Evolutionary conservation across 1,284 basidiomycete species (phyloP), one percentile per base, ranked within the genome.

Genomic region (Amylostereum chailletii): DNA sequence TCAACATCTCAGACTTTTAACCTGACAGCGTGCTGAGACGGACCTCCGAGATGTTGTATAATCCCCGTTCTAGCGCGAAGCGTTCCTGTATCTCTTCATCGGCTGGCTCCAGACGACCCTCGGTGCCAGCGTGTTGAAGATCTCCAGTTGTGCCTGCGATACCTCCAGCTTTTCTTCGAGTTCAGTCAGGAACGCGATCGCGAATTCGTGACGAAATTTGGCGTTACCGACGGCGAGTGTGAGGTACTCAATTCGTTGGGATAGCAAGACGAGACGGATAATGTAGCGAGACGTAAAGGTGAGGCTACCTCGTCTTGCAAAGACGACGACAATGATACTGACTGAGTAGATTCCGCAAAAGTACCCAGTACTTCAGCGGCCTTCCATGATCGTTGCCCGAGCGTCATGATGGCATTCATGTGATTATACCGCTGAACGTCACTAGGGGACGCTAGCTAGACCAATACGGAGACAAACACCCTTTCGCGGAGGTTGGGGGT

Each of bases 111-210:
- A 53, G 86, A 50, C 3, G 43, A 78, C 53, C 74, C 65, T 30
- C 10, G 77, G 77, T 11, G 80, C 64, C 39, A 90, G 74, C 1
- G 72, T 69, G 53, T 82, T 76, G 63, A 84, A 87, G 42, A 94
- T 78, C 66, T 97, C 94, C 38, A 95, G 74, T 62, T 99, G 96
- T 6, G 98, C 93, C 68, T 95, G 90, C 2, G 94, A 91, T 9
- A 99, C 96, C 51, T 99, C 96, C 6, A 99, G 77, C 63, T 94
- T 93, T 67, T 99, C 96, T 68, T 98, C 94, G 11, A 97, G 72
- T 55, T 93, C 88, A 0, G 87, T 90, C 30, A 95, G 76, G 72
- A 98, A 96, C 45, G 90, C 86, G 50, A 98, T 91, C 7, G 87
- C 86, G 26, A 82, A 84, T 64, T 92, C 93, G 57, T 90, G 85